Conservation (phyloP, 495 filamentous ascomycete genomes). For the Choiromyces venosus region DNA sequence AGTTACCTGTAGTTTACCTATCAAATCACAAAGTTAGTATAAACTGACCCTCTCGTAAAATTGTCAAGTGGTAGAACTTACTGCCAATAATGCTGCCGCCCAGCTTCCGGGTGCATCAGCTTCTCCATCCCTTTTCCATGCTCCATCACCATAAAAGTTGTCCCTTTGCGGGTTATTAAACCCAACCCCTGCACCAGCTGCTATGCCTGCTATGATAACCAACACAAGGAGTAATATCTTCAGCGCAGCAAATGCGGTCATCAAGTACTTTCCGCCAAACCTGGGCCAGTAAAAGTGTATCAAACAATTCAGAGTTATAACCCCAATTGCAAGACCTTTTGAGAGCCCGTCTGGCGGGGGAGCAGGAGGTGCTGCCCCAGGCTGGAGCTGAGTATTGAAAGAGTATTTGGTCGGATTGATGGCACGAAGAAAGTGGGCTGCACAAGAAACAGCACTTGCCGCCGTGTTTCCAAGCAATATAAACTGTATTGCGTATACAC, state of each 20-base stretch:
- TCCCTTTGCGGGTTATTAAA: constrained; percentile 3
- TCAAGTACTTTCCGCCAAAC: constrained; percentile 49
- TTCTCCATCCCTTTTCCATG: constrained; percentile 2
- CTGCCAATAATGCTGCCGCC: constrained; percentile 20
- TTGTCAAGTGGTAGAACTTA: not conserved
- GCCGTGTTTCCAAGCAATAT: constrained; percentile 51
- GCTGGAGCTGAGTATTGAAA: not conserved
- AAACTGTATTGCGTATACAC: constrained; percentile 49
- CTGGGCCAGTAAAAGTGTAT: constrained; percentile 48
- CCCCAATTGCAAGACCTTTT: constrained; percentile 46
- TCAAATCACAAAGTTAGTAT: not conserved
- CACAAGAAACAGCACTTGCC: constrained; percentile 49
- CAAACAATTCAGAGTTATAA: constrained; percentile 45
- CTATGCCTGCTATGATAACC: constrained; percentile 46
- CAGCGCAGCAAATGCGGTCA: constrained; percentile 50
- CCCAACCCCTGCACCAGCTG: constrained; percentile 31
- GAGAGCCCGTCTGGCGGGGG: constrained; percentile 13
- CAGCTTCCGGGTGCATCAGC: constrained; percentile 13
- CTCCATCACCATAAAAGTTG: constrained; percentile 9
- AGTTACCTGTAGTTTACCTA: constrained; percentile 25
- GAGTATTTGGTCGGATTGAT: constrained; percentile 18
- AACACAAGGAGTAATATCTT: constrained; percentile 50
- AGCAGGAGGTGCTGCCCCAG: not conserved
- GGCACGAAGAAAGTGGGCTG: constrained; percentile 43
- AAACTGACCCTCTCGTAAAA: not conserved